Evolutionary conservation across 108 stramenopile species (phyloP).

Genomic region (Schizochytrium sp.): DNA sequence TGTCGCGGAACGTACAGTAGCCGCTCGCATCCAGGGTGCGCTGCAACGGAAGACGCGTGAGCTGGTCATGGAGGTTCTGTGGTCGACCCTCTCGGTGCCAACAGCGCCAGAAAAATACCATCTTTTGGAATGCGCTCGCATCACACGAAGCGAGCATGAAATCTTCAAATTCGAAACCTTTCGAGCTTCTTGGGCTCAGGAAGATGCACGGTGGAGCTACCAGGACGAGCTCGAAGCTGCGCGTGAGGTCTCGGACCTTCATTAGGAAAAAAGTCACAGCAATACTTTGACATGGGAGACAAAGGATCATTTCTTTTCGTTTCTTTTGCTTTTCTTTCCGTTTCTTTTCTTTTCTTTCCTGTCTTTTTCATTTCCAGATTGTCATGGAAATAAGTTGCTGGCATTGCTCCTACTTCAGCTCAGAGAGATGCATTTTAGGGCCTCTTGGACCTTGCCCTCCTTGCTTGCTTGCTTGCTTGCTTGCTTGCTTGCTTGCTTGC

Average conservation of each 20-base stretch:
- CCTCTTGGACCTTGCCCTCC: no score
- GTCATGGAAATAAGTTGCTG: no score
- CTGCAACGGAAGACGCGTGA: not conserved
- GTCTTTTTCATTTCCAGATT: no score
- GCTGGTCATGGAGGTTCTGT: not conserved
- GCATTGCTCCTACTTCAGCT: no score
- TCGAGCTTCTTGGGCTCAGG: not conserved
- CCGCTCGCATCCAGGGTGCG: not conserved
- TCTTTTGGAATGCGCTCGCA: not conserved
- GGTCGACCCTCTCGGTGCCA: not conserved
- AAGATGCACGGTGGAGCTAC: not conserved
- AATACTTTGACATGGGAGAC: no score
- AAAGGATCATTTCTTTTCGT: no score
- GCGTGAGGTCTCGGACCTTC: not conserved
- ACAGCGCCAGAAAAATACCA: not conserved
- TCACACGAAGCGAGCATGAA: not conserved
- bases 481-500: no score
- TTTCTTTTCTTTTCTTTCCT: no score
- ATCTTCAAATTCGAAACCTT: conserved; percentile 15
- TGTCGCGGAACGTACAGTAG: not conserved
- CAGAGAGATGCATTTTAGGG: no score
- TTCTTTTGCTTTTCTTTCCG: no score
- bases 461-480: no score
- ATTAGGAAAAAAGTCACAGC: not conserved
- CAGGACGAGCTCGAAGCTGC: not conserved